Conservation (phyloP, 2,329 filamentous ascomycete genomes). For the Aciculosporium take region DNA sequence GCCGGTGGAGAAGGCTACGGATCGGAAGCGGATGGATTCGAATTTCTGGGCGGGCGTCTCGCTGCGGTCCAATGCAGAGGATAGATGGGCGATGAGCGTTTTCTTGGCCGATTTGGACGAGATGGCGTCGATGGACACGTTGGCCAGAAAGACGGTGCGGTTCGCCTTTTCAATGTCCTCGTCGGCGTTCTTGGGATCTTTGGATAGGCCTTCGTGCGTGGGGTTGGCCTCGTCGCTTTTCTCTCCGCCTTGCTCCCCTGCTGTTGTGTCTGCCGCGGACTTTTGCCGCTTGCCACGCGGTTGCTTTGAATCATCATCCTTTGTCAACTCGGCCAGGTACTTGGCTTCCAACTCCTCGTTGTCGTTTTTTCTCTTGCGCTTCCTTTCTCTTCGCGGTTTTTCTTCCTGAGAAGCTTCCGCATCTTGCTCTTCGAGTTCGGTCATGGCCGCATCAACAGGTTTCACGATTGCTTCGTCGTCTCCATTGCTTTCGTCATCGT, state of each 20-base stretch:
- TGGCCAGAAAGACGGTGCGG: constrained; percentile 84
- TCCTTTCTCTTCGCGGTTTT: constrained; percentile 34
- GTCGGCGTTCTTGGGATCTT: constrained; percentile 53
- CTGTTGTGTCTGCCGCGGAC: constrained; percentile 13
- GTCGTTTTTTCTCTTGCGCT: constrained; percentile 53
- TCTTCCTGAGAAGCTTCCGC: constrained; percentile 21
- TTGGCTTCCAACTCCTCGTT: constrained; percentile 56
- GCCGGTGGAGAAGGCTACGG: constrained; percentile 66
- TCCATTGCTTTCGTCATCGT: constrained; percentile 11
- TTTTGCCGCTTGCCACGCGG: constrained; percentile 42
- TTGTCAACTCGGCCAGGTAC: constrained; percentile 52
- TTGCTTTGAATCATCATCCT: constrained; percentile 45
- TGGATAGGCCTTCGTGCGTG: constrained; percentile 43
- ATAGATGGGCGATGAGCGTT: constrained; percentile 59
- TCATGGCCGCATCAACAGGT: not conserved
- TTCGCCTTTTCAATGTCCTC: constrained; percentile 58
- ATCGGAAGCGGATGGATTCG: constrained; percentile 87
- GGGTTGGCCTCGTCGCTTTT: constrained; percentile 29
- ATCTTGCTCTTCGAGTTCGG: constrained; percentile 7
- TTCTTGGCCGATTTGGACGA: constrained; percentile 71
- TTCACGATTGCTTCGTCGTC: constrained; percentile 9
- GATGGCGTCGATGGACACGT: constrained; percentile 73
- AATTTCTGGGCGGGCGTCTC: constrained; percentile 52
- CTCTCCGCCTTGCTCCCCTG: constrained; percentile 22
- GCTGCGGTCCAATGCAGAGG: constrained; percentile 51